Conservation (phyloP, 768 basidiomycete species). For the Naganishia kalamii region DNA sequence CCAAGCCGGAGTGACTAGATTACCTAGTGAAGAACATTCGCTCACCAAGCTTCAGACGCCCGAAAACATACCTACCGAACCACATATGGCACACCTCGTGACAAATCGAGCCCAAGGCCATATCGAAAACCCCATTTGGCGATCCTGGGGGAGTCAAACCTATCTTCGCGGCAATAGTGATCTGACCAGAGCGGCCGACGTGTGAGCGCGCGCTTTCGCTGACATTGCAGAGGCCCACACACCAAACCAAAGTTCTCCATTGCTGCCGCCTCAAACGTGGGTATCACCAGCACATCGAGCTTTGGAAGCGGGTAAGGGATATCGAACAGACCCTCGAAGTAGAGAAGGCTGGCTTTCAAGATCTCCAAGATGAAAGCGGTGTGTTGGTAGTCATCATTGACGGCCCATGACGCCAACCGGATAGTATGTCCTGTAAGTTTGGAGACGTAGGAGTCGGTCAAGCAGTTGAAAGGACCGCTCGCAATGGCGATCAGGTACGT, state of each 20-base stretch:
- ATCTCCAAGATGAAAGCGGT: neutral
- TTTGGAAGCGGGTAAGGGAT: conserved; percentile 6
- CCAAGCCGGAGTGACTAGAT: neutral
- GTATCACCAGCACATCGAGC: neutral
- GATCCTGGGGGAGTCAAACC: neutral
- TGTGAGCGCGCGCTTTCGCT: too few species aligned
- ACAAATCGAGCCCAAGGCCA: neutral
- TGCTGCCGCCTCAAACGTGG: neutral
- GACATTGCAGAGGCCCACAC: neutral
- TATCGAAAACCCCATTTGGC: neutral
- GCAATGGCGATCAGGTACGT: neutral
- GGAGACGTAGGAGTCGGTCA: neutral
- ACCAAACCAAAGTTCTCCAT: conserved; percentile 2
- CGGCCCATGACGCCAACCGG: neutral
- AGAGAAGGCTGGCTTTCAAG: neutral
- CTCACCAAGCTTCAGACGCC: neutral
- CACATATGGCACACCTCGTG: conserved; percentile 1
- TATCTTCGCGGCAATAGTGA: neutral
- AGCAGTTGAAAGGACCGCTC: neutral
- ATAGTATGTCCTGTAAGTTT: neutral
- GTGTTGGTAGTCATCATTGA: neutral
- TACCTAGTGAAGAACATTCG: neutral
- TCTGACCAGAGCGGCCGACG: neutral
- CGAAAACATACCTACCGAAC: neutral
- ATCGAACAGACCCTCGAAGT: neutral